A percentile compares a stretch with the other conserved stretches of the same genome.
Evolutionary conservation across 345 rosid genomes (phyloP).

Genomic region (Linum trigynum): DNA sequence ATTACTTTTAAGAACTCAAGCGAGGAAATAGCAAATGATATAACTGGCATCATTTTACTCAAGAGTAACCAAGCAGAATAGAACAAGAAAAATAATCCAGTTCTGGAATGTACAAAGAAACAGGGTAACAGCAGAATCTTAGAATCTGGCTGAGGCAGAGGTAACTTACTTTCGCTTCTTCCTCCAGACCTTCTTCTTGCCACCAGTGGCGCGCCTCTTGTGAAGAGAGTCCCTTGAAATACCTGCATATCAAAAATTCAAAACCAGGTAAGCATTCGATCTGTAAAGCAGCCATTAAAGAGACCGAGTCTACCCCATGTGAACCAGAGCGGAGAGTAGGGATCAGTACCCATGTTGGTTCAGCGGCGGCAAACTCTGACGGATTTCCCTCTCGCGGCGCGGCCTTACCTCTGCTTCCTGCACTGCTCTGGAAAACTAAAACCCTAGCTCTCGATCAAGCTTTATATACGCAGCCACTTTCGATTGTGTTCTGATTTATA

Average conservation of each 20-base stretch:
- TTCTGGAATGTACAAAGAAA: background rate
- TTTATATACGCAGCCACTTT: too few relatives aligned
- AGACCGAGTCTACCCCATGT: background rate
- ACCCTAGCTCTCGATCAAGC: too few relatives aligned
- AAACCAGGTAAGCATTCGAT: background rate
- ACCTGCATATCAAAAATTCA: background rate
- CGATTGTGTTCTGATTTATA: too few relatives aligned
- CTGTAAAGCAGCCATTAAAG: too few relatives aligned
- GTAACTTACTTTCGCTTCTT: background rate
- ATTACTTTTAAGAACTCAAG: too few relatives aligned
- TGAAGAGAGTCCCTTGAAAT: constrained; percentile 1
- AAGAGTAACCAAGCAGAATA: too few relatives aligned
- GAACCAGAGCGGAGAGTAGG: background rate
- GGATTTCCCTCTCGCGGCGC: too few relatives aligned
- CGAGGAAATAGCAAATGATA: too few relatives aligned
- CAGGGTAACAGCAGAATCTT: background rate
- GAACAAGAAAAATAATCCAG: background rate
- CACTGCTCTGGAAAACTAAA: too few relatives aligned
- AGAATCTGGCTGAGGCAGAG: background rate
- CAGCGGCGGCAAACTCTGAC: background rate
- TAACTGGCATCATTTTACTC: too few relatives aligned
- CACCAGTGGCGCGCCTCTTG: constrained; percentile 9
- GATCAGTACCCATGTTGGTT: background rate
- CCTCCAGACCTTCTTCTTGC: background rate
- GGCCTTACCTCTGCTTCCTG: too few relatives aligned